Base-by-base conservation (phyloP, 202 grass and related monocot species). In the Schoenoplectus triqueter region DNA sequence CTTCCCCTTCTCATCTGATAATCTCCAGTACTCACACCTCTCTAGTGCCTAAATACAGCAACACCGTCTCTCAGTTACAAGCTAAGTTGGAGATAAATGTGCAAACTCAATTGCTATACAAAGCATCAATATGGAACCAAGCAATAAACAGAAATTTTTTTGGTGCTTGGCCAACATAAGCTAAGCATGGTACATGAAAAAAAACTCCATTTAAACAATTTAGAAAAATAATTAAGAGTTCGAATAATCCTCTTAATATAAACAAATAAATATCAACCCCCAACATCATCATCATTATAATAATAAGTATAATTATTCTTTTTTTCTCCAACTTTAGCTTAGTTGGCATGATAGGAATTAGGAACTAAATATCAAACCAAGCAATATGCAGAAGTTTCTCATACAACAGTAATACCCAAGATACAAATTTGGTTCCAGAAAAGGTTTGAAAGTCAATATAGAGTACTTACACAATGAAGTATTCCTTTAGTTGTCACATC, bases 401-500 rank as follows among this genome's bases (percentile, higher is more conserved):
- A 73, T 10, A 51, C 0, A 52, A 47, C 8, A 73, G 14, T 40
- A 47, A 70, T 47, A 47, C 42, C 66, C 41, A 70, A 46, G 46
- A 73, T 50, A 73, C 3, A 78, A 77, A 40, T 78, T 59, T 40
- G 6, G 49, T 48, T 14, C 31, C 6, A 73, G 10, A 50, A 51
- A 73, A 50, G 2, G 45, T 41, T 57, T 51, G 13, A 77, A 77
- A 77, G 22, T 20, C 21, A 56, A 78, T 14, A 60, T 3, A 17
- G 5, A 76, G 79, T 88, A 89, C 91, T 91, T 91, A 98, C 96
- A 64, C 86, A 71, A 83, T 98, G 96, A 82, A 98, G 93, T 84
- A 98, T 95, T 89, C 93, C 96, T 88, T 98, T 95, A 60, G 96
- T 98, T 14, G 96, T 98, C 78, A 98, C 93, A 90, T 98, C 96